A percentile compares a stretch with the other conserved stretches of the same genome.
Evolutionary conservation across 495 filamentous ascomycete species (phyloP).

Genomic region (Xanthoparmelia taractica): DNA sequence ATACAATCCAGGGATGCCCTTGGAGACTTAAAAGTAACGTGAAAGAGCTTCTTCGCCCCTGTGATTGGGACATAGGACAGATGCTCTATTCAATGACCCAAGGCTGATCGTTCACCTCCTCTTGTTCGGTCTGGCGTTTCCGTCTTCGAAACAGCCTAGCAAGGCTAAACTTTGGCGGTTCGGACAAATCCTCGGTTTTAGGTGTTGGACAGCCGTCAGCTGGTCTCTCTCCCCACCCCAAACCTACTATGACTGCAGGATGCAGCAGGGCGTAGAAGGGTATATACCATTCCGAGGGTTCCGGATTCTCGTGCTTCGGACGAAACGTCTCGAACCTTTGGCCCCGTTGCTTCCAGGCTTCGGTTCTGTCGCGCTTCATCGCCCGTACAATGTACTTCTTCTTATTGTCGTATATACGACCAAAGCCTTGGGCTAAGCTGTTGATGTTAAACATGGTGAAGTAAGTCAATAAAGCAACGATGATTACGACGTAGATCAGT

Average conservation of each 20-base stretch:
- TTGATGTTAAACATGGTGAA: conserved; percentile 27
- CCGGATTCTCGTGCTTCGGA: conserved; percentile 25
- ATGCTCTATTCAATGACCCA: conserved; percentile 14
- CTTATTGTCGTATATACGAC: conserved; percentile 22
- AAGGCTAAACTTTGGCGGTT: not conserved
- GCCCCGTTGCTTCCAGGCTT: conserved; percentile 24
- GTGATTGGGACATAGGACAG: not conserved
- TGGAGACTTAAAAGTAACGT: not conserved
- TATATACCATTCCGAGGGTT: conserved; percentile 29
- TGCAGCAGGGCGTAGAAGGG: conserved; percentile 23
- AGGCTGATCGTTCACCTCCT: conserved; percentile 11
- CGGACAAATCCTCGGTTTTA: not conserved
- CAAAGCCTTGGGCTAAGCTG: conserved; percentile 23
- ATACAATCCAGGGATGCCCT: too few relatives aligned
- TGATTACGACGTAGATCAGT: conserved; percentile 25
- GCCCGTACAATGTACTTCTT: conserved; percentile 24
- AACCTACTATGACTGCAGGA: conserved; percentile 18
- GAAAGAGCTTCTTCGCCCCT: not conserved
- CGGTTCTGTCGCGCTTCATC: conserved; percentile 23
- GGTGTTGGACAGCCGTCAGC: not conserved
- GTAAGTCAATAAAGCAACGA: conserved; percentile 25
- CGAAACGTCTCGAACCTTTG: conserved; percentile 27
- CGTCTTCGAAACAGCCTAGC: conserved; percentile 5
- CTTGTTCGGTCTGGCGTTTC: not conserved
- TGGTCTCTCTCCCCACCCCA: not conserved